Evolutionary conservation across 75 land plant species (phyloP), one percentile per base, ranked within the genome.

Genomic region (Larix kaempferi): DNA sequence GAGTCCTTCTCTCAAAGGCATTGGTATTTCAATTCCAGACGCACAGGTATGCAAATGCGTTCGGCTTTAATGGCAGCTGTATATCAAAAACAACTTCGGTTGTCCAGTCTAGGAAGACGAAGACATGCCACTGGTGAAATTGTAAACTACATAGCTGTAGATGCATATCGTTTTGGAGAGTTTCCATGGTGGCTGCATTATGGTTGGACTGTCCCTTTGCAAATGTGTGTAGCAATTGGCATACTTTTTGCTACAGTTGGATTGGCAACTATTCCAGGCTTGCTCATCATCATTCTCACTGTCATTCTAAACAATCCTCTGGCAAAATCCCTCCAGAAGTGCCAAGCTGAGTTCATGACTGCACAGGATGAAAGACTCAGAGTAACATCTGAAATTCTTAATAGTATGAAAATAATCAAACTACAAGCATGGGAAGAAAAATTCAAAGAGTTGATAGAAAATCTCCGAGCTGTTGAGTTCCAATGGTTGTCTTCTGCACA

Each of bases 371-470:
- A 81, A 62, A 67, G 98, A 64, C 83, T 91, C 6, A 74, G 90
- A 58, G 80, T 89, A 12, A 90, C 93, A 25, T 85, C 91, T 5
- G 98, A 92, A 71, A 73, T 84, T 77, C 79, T 95, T 17, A 90
- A 87, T 80, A 90, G 78, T 55, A 95, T 95, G 93, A 90, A 89
- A 76, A 77, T 95, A 54, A 84, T 95, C 77, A 95, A 95, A 79
- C 60, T 95, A 49, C 94, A 91, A 61, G 89, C 95, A 44, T 95
- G 98, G 98, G 98, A 95, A 60, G 93, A 87, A 21, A 77, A 88
- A 5, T 95, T 95, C 82, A 77, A 71, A 72, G 72, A 44, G 19
- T 29, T 74, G 71, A 76, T 92, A n/a, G 77, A 82, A 21, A 54
- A 79, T 3, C 84, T 83, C 19, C 80, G 98, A 63, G 83, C 84